phyloP scores from a whole-genome alignment of 371 early-diverging fungal genomes.

The Basidiobolus meristosporus region DNA sequence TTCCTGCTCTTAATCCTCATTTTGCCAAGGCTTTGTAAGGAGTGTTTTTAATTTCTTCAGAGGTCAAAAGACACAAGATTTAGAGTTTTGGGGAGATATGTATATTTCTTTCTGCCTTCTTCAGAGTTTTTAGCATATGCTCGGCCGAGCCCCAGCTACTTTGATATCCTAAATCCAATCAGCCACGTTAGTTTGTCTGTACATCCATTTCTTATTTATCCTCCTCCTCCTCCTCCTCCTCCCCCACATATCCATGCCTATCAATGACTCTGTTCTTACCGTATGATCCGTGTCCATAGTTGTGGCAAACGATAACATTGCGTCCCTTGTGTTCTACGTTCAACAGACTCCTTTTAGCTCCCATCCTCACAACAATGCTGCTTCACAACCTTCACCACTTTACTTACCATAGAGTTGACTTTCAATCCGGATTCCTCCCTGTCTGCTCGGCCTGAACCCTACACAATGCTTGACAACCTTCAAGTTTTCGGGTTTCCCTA shows the following conservation, averaged over 20 bases:
- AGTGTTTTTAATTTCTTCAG: no score
- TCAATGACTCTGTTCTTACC: no score
- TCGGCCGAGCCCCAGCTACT: slow-evolving; percentile 55
- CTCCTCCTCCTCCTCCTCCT: no score
- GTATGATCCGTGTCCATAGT: slow-evolving; percentile 65
- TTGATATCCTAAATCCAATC: slow-evolving; percentile 23
- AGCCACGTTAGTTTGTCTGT: neutral
- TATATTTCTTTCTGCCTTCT: no score
- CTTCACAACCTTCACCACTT: slow-evolving; percentile 1
- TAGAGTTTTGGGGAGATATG: no score
- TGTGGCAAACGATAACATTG: slow-evolving; percentile 32
- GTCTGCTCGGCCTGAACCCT: slow-evolving; percentile 52
- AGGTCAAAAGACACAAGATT: no score
- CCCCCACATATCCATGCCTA: no score
- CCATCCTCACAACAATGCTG: no score
- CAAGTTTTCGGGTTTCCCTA: slow-evolving; percentile 17
- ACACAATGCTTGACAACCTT: slow-evolving; percentile 42
- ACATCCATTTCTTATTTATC: no score
- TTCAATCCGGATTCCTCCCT: slow-evolving; percentile 49
- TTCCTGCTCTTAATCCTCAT: no score
- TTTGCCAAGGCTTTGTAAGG: no score
- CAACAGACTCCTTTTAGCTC: neutral
- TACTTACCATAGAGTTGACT: slow-evolving; percentile 26
- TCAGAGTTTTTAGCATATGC: no score
- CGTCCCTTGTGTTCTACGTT: slow-evolving; percentile 7